Conservation (phyloP, 768 basidiomycete genomes). For the Suillus hirtellus region DNA sequence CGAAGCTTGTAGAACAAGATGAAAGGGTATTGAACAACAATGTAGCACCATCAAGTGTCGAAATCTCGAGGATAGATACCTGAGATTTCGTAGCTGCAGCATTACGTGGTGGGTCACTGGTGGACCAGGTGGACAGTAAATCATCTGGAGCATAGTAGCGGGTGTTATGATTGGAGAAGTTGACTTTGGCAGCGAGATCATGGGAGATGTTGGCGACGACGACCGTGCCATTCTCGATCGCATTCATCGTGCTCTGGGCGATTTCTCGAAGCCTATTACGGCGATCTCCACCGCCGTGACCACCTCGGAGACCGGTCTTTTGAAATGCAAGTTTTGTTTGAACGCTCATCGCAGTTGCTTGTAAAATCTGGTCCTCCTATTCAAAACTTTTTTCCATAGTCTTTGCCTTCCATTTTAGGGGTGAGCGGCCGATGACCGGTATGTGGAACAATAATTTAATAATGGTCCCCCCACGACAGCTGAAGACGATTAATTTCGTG, state of each 20-base stretch:
- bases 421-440: neutral
- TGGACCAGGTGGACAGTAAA: constrained; percentile 47
- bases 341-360: constrained; percentile 1
- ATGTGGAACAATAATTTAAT: neutral
- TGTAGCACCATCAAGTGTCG: constrained; percentile 65
- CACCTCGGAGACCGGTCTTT: neutral
- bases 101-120: constrained; percentile 14
- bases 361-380: neutral
- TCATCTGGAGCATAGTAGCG: constrained; percentile 54
- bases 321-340: constrained; percentile 11
- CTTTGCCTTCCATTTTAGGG: neutral
- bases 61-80: constrained; percentile 57
- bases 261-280: constrained; percentile 36
- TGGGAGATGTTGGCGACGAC: constrained; percentile 28
- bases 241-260: constrained; percentile 51
- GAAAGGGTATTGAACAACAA: constrained; percentile 29
- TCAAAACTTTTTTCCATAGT: neutral
- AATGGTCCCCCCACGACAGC: neutral
- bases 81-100: constrained; percentile 18
- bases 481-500: neutral
- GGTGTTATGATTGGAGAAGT: constrained; percentile 43
- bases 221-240: constrained; percentile 49
- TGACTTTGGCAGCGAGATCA: constrained; percentile 36
- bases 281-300: constrained; percentile 7
- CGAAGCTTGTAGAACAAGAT: constrained; percentile 16